Evolutionary conservation across 2,329 filamentous ascomycete species (phyloP).

Genomic region (Thielaviopsis populi): DNA sequence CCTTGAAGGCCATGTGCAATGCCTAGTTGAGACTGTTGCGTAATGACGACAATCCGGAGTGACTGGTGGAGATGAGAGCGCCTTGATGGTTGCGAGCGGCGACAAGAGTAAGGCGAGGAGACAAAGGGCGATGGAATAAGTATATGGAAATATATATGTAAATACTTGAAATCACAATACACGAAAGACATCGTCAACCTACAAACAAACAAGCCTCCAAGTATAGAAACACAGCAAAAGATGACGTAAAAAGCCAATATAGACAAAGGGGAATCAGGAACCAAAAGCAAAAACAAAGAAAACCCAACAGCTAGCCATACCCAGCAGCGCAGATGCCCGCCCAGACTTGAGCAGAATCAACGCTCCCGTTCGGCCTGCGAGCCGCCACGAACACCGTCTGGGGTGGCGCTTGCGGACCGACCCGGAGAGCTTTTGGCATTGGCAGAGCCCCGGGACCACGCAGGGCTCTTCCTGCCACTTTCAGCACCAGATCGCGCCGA

Average conservation of each 20-base stretch:
- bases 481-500: background rate
- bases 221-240: background rate
- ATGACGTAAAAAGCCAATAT: background rate
- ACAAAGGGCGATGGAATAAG: background rate
- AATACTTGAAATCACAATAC: background rate
- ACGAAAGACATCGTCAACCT: background rate
- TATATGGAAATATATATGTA: background rate
- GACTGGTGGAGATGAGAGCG: background rate
- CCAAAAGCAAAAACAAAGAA: background rate
- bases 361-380: background rate
- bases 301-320: background rate
- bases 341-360: background rate
- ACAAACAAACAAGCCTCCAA: background rate
- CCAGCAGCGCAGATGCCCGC: background rate
- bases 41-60: too few species aligned
- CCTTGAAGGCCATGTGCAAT: background rate
- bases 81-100: background rate
- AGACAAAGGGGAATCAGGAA: background rate
- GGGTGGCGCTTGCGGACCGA: background rate
- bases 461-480: background rate
- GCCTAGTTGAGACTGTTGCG: background rate
- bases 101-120: background rate
- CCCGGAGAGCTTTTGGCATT: background rate
- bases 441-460: background rate
- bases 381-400: background rate